phyloP scores from a whole-genome alignment of 345 rosid genomes.

The Bretschneidera sinensis region DNA sequence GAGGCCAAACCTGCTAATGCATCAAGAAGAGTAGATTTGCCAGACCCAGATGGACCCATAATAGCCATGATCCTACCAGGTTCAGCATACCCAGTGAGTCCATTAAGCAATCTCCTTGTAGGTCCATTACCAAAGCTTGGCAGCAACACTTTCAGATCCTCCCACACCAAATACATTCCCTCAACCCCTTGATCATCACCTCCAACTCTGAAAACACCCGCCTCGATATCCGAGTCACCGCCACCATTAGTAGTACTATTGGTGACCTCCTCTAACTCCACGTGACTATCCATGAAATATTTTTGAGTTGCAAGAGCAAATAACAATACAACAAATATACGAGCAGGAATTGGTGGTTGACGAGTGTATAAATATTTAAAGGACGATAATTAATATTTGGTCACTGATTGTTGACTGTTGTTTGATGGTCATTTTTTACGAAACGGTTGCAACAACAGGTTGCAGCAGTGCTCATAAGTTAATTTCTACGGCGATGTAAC shows the following conservation, averaged over 20 bases:
- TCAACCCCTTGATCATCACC: no score
- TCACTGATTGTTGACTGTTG: no score
- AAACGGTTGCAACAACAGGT: no score
- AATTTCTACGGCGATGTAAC: no score
- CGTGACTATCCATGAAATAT: not conserved
- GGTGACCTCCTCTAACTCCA: not conserved
- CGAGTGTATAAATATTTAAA: no score
- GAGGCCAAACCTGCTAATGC: constrained; percentile 57
- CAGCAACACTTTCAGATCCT: constrained; percentile 60
- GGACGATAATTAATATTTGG: no score
- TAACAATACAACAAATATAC: no score
- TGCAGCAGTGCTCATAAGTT: no score
- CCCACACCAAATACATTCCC: constrained; percentile 59
- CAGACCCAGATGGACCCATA: constrained; percentile 96
- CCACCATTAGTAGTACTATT: not conserved
- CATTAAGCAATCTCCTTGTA: constrained; percentile 57
- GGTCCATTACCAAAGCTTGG: constrained; percentile 59
- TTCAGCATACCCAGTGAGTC: constrained; percentile 66
- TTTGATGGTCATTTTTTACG: no score
- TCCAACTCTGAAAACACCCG: no score
- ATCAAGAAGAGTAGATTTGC: constrained; percentile 89
- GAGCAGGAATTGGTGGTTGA: no score
- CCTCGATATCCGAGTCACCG: not conserved
- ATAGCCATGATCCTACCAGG: constrained; percentile 79
- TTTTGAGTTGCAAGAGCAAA: no score